Conservation (phyloP, 179 eudicot genomes). For the Corrigiola litoralis region DNA sequence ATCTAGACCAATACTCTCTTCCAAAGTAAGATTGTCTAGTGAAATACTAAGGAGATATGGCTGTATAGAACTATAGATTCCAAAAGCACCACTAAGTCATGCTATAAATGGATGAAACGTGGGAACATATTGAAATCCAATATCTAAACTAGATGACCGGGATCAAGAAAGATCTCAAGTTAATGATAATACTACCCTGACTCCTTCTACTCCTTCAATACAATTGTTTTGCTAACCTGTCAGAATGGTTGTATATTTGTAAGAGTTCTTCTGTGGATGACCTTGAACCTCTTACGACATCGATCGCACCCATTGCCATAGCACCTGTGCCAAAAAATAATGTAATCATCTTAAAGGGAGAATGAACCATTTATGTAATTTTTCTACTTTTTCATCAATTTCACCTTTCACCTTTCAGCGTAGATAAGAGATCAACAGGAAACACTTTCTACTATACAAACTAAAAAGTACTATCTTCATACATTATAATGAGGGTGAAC, state of each 20-base stretch:
- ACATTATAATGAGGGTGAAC: too few relatives aligned
- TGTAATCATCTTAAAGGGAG: neutral
- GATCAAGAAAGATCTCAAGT: neutral
- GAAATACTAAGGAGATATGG: neutral
- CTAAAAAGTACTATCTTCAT: too few relatives aligned
- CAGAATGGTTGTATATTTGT: constrained; percentile 91
- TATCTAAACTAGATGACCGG: neutral
- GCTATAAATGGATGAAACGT: too few relatives aligned
- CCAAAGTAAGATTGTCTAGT: neutral
- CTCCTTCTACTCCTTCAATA: neutral
- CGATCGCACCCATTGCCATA: constrained; percentile 95
- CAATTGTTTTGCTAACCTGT: constrained; percentile 49
- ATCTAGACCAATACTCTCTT: neutral
- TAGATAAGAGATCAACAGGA: neutral
- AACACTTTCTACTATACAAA: too few relatives aligned
- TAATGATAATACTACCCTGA: neutral
- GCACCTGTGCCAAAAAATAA: constrained; percentile 45
- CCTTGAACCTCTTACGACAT: constrained; percentile 94
- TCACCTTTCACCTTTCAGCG: too few relatives aligned
- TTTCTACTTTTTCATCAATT: neutral
- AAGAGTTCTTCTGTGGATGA: constrained; percentile 87
- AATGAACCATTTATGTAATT: neutral
- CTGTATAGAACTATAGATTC: neutral
- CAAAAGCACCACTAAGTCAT: neutral
- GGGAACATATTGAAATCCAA: too few relatives aligned